phyloP scores from a whole-genome alignment of 2,329 filamentous ascomycete species.

The Xylariaceae sp. region DNA sequence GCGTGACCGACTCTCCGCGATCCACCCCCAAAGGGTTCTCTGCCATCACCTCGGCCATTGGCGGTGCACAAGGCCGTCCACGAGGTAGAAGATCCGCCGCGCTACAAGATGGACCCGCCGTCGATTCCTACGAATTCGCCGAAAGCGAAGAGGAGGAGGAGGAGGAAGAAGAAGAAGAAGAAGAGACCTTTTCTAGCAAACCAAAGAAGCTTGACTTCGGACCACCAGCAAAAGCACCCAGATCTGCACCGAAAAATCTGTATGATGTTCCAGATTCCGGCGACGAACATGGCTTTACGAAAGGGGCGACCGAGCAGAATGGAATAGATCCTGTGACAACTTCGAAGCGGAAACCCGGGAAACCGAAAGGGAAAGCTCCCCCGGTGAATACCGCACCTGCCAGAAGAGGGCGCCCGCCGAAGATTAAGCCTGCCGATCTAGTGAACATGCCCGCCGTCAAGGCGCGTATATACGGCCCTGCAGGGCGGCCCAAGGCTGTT shows the following conservation, averaged over 20 bases:
- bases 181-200: constrained; percentile 14
- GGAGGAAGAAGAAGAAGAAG: constrained; percentile 10
- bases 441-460: constrained; percentile 11
- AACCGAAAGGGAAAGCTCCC: constrained; percentile 4
- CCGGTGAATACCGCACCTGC: constrained; percentile 12
- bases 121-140: constrained; percentile 19
- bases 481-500: constrained; percentile 1
- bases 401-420: constrained; percentile 22
- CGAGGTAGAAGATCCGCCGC: constrained; percentile 1
- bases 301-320: constrained; percentile 1
- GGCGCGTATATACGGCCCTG: constrained; percentile 13
- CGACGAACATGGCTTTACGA: constrained; percentile 18
- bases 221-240: constrained; percentile 5
- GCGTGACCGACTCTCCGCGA: constrained; percentile 17
- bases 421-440: constrained; percentile 2
- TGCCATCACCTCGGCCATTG: constrained; percentile 23
- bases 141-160: constrained; percentile 15
- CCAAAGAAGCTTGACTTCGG: constrained; percentile 23
- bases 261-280: constrained; percentile 30
- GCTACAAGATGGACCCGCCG: background rate
- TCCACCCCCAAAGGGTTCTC: constrained; percentile 23
- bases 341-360: constrained; percentile 10
- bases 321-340: constrained; percentile 14
- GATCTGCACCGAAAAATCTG: constrained; percentile 15
- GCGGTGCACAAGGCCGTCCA: constrained; percentile 11